Evolutionary conservation across 2,329 filamentous ascomycete species (phyloP).

Genomic region (Talaromyces verruculosus): DNA sequence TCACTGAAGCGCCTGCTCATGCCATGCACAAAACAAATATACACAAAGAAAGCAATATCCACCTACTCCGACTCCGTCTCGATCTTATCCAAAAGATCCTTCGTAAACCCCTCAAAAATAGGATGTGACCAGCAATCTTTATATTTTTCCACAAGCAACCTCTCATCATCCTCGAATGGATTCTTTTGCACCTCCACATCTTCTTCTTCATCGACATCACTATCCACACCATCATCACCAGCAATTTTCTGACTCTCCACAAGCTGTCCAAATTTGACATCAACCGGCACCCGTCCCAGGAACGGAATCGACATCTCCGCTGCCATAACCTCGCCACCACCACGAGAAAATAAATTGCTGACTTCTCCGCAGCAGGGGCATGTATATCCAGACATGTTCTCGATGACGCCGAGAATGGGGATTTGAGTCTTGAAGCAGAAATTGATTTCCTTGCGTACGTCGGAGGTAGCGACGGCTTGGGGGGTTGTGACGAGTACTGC

Average conservation of each 20-base stretch:
- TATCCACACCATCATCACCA: conserved; percentile 30
- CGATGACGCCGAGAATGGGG: conserved; percentile 79
- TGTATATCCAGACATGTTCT: conserved; percentile 75
- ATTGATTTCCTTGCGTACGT: conserved; percentile 92
- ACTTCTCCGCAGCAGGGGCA: conserved; percentile 71
- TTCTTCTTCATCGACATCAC: conserved; percentile 21
- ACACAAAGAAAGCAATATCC: neutral
- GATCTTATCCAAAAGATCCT: conserved; percentile 33
- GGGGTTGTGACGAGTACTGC: conserved; percentile 96
- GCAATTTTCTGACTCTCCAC: conserved; percentile 62
- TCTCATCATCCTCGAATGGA: conserved; percentile 28
- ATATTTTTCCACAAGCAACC: conserved; percentile 46
- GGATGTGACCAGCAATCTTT: conserved; percentile 45
- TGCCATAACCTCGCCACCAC: conserved; percentile 87
- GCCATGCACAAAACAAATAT: conserved; percentile 10
- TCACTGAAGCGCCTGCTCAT: conserved; percentile 7
- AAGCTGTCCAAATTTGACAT: conserved; percentile 84
- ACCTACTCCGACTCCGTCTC: conserved; percentile 12
- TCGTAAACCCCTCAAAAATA: conserved; percentile 45
- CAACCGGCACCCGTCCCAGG: conserved; percentile 83
- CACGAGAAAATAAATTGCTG: conserved; percentile 89
- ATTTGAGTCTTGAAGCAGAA: conserved; percentile 85
- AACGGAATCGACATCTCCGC: conserved; percentile 80
- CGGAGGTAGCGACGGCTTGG: conserved; percentile 87
- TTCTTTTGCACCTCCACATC: conserved; percentile 11